Conservation (phyloP, 164 flowering plant genomes). For the Taxillus chinensis region DNA sequence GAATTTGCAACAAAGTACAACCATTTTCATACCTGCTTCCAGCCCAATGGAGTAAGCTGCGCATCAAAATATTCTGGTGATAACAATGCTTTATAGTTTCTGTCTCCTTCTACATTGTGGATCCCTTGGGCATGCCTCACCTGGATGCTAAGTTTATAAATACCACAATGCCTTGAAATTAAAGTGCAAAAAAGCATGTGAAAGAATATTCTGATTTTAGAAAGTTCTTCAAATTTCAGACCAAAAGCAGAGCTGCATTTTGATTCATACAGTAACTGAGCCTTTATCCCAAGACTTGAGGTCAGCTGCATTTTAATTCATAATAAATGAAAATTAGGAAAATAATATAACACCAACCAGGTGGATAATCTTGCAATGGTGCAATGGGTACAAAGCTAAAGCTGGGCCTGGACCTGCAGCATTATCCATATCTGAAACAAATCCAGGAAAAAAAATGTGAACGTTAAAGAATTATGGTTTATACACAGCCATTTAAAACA, state of each 20-base stretch:
- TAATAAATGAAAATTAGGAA: too few relatives aligned
- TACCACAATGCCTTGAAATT: not conserved
- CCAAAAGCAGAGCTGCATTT: too few relatives aligned
- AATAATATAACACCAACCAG: constrained; percentile 38
- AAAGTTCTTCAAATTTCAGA: not conserved
- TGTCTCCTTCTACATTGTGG: constrained; percentile 82
- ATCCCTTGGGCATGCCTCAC: constrained; percentile 94
- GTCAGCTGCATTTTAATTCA: too few relatives aligned
- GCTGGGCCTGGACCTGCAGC: constrained; percentile 12
- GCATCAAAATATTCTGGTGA: constrained; percentile 69
- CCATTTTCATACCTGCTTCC: constrained; percentile 57
- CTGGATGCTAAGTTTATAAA: constrained; percentile 17
- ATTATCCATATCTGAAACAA: constrained; percentile 43
- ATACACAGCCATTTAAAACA: too few relatives aligned
- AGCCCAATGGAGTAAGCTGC: constrained; percentile 70
- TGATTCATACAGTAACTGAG: too few relatives aligned
- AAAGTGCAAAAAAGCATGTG: not conserved
- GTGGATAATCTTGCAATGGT: constrained; percentile 70
- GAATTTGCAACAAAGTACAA: too few relatives aligned
- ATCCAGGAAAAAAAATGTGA: not conserved
- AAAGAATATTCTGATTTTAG: not conserved
- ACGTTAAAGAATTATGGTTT: too few relatives aligned
- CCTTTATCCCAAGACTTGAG: too few relatives aligned
- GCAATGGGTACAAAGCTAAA: constrained; percentile 37
- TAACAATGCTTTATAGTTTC: constrained; percentile 37